Evolutionary conservation across 108 stramenopile genomes (phyloP).

Genomic region (Fragilaria crotonensis): DNA sequence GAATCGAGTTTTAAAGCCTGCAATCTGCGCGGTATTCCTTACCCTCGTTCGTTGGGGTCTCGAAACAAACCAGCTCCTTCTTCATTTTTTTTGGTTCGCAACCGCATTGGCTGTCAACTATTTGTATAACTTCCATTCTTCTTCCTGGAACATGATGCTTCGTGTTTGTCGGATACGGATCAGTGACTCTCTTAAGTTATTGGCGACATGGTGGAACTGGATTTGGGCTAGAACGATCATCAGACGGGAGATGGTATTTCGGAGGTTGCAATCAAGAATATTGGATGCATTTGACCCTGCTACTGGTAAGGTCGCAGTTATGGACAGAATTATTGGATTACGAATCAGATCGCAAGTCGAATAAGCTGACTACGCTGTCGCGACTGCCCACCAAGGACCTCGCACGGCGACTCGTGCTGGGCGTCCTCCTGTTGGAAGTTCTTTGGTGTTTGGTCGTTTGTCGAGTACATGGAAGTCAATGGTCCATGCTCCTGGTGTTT

Average conservation of each 20-base stretch:
- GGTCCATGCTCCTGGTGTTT: not conserved
- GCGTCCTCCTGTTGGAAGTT: not conserved
- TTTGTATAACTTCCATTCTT: too few relatives aligned
- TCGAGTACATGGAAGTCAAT: not conserved
- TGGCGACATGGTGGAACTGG: too few relatives aligned
- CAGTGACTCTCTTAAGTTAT: not conserved
- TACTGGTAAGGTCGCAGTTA: not conserved
- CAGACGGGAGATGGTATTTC: too few relatives aligned
- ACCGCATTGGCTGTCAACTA: too few relatives aligned
- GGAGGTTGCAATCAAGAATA: not conserved
- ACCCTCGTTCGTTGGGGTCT: too few relatives aligned
- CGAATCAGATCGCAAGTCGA: not conserved
- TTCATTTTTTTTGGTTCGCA: too few relatives aligned
- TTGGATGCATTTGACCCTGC: not conserved
- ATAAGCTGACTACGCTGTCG: not conserved
- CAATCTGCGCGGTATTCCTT: too few relatives aligned
- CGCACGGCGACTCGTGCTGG: not conserved
- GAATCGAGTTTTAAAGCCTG: not conserved
- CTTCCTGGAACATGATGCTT: too few relatives aligned
- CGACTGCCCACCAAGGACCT: not conserved
- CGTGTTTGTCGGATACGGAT: not conserved
- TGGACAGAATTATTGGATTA: constrained; percentile 1
- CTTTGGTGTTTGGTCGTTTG: not conserved
- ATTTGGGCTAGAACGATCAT: too few relatives aligned
- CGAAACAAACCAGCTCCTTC: too few relatives aligned